Percentiles rank a stretch among this genome's conserved stretches.
Evolutionary conservation across 495 filamentous ascomycete genomes (phyloP).

Genomic region (Aspergillus nanangensis): DNA sequence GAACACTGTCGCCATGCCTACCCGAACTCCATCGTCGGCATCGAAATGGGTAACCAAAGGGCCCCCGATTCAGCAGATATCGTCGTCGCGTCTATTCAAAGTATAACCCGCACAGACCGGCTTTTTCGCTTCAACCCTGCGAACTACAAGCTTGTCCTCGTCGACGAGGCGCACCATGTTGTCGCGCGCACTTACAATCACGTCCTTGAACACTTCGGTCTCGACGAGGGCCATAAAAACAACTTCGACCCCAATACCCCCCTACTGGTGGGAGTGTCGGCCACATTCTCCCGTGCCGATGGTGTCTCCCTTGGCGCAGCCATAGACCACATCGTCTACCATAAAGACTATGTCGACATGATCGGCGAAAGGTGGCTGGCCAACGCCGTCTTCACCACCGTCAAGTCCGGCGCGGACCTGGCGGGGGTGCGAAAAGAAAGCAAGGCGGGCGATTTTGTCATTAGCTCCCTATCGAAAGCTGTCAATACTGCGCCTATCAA

Average conservation of each 20-base stretch:
- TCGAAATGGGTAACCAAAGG: constrained; percentile 79
- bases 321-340: constrained; percentile 95
- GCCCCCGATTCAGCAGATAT: constrained; percentile 83
- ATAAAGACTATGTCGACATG: constrained; percentile 97
- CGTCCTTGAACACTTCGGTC: constrained; percentile 68
- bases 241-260: constrained; percentile 43
- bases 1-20: constrained; percentile 77
- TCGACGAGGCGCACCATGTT: constrained; percentile 98
- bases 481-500: constrained; percentile 79
- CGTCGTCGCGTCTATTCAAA: constrained; percentile 86
- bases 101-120: constrained; percentile 68
- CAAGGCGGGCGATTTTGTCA: constrained; percentile 77
- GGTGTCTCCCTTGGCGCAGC: constrained; percentile 82
- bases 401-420: constrained; percentile 74
- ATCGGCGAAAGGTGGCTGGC: constrained; percentile 83
- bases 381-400: constrained; percentile 88
- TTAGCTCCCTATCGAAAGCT: constrained; percentile 64
- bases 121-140: constrained; percentile 75
- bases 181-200: constrained; percentile 75
- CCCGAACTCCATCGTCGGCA: constrained; percentile 71
- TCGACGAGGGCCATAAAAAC: constrained; percentile 36
- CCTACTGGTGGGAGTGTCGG: constrained; percentile 84
- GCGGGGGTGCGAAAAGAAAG: constrained; percentile 57
- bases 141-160: constrained; percentile 83
- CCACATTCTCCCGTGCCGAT: constrained; percentile 86